These are phyloP conservation scores for Colletotrichum caudatum DNA, from an alignment of 2,329 filamentous ascomycete species.

Conservation along the genomic window DNA sequence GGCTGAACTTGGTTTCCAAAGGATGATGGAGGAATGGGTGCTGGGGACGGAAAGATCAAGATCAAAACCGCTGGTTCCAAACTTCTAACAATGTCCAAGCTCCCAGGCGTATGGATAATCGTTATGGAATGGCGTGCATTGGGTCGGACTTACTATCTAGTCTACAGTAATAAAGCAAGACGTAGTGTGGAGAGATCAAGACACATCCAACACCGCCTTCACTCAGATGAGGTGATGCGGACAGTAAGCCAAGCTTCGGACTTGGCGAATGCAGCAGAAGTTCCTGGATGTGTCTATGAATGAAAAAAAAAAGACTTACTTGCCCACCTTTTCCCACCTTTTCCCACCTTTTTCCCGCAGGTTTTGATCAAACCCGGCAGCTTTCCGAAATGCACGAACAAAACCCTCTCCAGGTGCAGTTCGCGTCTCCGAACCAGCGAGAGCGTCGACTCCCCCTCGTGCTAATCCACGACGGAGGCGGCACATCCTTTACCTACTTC, in stretches of 20 bases:
- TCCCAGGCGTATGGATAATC: too few relatives aligned
- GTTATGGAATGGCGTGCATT: too few relatives aligned
- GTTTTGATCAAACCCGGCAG: not conserved
- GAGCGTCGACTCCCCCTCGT: constrained; percentile 44
- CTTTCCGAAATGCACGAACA: constrained; percentile 1
- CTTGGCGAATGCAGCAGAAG: too few relatives aligned
- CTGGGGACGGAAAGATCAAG: too few relatives aligned
- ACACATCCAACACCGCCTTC: too few relatives aligned
- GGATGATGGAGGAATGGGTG: too few relatives aligned
- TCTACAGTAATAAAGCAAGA: too few relatives aligned
- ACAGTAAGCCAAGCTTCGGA: constrained; percentile 8
- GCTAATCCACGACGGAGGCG: constrained; percentile 49
- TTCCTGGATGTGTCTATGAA: not conserved
- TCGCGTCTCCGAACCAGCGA: constrained; percentile 9
- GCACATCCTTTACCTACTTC: constrained; percentile 49
- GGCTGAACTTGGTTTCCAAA: too few relatives aligned
- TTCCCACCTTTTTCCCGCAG: not conserved
- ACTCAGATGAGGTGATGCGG: constrained; percentile 13
- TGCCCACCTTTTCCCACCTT: not conserved
- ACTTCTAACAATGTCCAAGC: too few relatives aligned
- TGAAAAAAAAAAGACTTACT: not conserved
- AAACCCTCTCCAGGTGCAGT: constrained; percentile 19
- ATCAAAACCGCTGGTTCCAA: too few relatives aligned
- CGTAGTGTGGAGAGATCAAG: too few relatives aligned
- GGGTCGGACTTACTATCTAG: too few relatives aligned